Percentiles rank a stretch among this genome's conserved stretches.
Conservation (phyloP, 163 green algal species). For the Dunaliella salina region DNA sequence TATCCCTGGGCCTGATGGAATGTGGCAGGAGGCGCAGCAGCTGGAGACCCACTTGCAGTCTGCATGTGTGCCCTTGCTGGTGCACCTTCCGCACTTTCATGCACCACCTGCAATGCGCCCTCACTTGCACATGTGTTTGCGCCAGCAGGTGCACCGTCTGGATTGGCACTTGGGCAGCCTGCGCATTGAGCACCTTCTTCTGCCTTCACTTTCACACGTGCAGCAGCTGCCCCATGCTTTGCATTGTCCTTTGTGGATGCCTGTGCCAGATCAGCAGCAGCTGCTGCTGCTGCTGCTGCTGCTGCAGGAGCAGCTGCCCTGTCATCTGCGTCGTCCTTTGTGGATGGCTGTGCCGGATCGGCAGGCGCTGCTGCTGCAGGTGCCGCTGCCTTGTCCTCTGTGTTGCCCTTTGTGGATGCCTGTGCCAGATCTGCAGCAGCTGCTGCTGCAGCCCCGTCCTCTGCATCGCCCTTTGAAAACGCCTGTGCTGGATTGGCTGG, state of each 20-base stretch:
- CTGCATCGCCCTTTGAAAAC: too few relatives aligned
- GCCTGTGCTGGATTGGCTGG: not conserved
- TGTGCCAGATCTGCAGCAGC: not conserved
- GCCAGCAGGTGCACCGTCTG: too few relatives aligned
- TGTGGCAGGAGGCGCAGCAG: too few relatives aligned
- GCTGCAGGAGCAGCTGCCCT: not conserved
- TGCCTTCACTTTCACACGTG: not conserved
- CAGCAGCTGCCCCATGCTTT: not conserved
- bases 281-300: not conserved
- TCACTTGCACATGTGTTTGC: too few relatives aligned
- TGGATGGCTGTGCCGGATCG: not conserved
- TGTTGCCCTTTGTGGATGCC: not conserved
- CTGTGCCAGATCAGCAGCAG: not conserved
- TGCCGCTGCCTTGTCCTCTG: not conserved
- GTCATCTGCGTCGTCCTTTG: too few relatives aligned
- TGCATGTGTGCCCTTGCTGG: too few relatives aligned
- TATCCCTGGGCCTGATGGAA: too few relatives aligned
- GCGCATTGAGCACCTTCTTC: not conserved
- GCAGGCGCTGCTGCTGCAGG: not conserved
- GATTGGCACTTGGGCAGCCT: too few relatives aligned
- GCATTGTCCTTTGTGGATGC: not conserved
- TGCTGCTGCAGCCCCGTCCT: not conserved
- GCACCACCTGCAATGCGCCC: too few relatives aligned
- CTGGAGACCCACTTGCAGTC: too few relatives aligned
- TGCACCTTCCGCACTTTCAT: too few relatives aligned